Evolutionary conservation across 495 filamentous ascomycete genomes (phyloP).

Genomic region (Melanomma pulvis-pyrius): DNA sequence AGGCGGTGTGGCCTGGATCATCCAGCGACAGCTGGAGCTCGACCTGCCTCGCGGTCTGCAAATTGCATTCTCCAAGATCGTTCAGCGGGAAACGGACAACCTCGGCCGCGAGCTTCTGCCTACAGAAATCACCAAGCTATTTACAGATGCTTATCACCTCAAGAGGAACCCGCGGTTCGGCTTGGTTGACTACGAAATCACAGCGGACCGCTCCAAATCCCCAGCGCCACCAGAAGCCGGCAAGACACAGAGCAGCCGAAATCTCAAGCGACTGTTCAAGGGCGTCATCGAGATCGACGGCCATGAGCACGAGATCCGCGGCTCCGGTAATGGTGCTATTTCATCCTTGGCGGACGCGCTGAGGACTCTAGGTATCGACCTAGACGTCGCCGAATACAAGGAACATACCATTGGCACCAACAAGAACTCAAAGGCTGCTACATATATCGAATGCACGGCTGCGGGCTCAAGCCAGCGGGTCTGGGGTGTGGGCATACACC

Average conservation of each 20-base stretch:
- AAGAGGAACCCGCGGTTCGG: conserved; percentile 78
- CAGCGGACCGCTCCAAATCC: conserved; percentile 76
- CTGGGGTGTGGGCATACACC: conserved; percentile 95
- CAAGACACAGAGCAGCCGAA: conserved; percentile 72
- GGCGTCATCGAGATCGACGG: conserved; percentile 86
- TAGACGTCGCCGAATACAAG: conserved; percentile 94
- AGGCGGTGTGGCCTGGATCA: conserved; percentile 93
- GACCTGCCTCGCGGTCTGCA: conserved; percentile 93
- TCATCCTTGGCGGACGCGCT: conserved; percentile 86
- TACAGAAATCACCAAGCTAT: conserved; percentile 80
- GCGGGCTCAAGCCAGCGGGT: conserved; percentile 70
- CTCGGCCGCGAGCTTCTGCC: conserved; percentile 81
- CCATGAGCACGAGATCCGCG: conserved; percentile 73
- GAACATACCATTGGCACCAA: conserved; percentile 88
- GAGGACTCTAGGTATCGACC: conserved; percentile 76
- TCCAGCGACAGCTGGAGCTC: conserved; percentile 83
- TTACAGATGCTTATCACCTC: conserved; percentile 84
- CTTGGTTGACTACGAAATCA: conserved; percentile 91
- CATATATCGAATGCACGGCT: conserved; percentile 88
- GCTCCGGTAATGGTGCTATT: conserved; percentile 86
- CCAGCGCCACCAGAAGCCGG: conserved; percentile 67
- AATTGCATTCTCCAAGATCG: conserved; percentile 84
- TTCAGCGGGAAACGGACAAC: conserved; percentile 74
- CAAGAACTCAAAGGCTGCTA: conserved; percentile 82
- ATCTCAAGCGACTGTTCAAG: conserved; percentile 80